These are phyloP conservation scores for Nepenthes mirabilis DNA, from an alignment of 148 eudicot genomes.

Conservation along the genomic window DNA sequence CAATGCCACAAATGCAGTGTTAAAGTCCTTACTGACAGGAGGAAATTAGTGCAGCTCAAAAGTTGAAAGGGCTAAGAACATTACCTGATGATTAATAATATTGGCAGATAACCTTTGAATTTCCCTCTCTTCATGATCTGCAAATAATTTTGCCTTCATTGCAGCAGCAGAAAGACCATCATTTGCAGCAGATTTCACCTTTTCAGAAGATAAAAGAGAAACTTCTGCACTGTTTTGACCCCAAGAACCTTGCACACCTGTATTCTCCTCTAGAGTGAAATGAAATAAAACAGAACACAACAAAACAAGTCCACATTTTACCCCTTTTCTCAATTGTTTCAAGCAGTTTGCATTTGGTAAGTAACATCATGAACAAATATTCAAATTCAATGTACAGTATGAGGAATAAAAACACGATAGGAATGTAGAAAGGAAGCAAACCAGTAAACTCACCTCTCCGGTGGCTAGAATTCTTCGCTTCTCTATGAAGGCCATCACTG, in stretches of 20 bases:
- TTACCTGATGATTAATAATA: constrained; percentile 92
- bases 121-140: constrained; percentile 98
- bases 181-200: constrained; percentile 64
- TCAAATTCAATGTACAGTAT: no score
- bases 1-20: no score
- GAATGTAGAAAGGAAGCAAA: neutral
- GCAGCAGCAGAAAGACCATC: constrained; percentile 92
- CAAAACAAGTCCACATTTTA: no score
- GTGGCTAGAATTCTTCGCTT: constrained; percentile 23
- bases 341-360: no score
- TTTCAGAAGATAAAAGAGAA: constrained; percentile 16
- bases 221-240: neutral
- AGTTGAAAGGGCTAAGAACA: neutral
- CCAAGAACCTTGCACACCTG: constrained; percentile 21
- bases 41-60: neutral
- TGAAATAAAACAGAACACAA: neutral
- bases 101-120: constrained; percentile 89
- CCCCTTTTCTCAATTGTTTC: no score
- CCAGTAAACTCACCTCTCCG: constrained; percentile 28
- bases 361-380: no score
- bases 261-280: constrained; percentile 20
- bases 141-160: constrained; percentile 79
- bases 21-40: neutral
- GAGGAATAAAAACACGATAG: no score
- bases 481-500: constrained; percentile 32